phyloP scores from a whole-genome alignment of 2,329 filamentous ascomycete genomes.

The Aspergillus sp. region DNA sequence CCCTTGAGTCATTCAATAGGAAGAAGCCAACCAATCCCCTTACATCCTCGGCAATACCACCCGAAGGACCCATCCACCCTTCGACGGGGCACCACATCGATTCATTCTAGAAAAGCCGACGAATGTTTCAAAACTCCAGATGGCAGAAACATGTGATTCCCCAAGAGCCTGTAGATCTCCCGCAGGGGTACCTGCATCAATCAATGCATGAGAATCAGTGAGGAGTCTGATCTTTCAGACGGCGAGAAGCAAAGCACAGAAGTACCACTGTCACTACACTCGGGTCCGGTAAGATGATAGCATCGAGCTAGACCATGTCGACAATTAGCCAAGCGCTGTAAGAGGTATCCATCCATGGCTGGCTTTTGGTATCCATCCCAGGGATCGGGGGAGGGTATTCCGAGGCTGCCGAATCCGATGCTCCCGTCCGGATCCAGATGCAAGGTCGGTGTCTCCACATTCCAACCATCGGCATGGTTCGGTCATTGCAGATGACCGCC shows the following conservation, averaged over 20 bases:
- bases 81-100: not conserved
- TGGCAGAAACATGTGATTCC: not conserved
- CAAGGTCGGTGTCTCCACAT: not conserved
- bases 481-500: not conserved
- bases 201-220: too few species aligned
- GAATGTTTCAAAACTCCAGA: not conserved
- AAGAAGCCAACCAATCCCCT: not conserved
- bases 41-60: not conserved
- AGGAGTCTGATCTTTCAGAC: too few species aligned
- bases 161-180: not conserved
- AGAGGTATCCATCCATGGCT: not conserved
- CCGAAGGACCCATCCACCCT: not conserved
- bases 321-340: not conserved
- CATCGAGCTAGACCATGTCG: too few species aligned
- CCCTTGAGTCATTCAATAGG: too few species aligned
- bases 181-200: not conserved
- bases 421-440: not conserved
- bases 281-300: too few species aligned
- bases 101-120: not conserved
- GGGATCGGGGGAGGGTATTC: too few species aligned
- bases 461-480: not conserved
- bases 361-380: not conserved
- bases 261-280: not conserved
- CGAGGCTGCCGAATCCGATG: not conserved
- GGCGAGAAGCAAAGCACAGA: not conserved